A percentile compares a stretch with the other conserved stretches of the same genome.
Evolutionary conservation across 2,329 filamentous ascomycete genomes (phyloP).

Genomic region (Nigrospora osmanthi): DNA sequence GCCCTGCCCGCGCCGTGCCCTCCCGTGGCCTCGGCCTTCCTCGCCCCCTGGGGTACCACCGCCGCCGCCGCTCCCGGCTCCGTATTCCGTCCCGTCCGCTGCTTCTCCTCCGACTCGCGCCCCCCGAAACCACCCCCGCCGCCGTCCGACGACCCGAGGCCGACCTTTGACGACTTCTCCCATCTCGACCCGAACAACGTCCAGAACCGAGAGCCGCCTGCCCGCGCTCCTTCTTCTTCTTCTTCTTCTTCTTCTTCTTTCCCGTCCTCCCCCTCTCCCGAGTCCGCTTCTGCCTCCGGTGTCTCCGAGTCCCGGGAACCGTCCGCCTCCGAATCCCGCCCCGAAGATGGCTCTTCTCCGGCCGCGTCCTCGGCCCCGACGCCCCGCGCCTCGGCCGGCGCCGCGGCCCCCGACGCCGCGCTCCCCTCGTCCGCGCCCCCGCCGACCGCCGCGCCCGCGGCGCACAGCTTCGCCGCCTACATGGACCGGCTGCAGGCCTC

Average conservation of each 20-base stretch:
- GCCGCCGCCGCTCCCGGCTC: conserved; percentile 6
- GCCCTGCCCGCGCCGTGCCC: background rate
- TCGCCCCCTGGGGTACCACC: background rate
- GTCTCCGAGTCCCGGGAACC: too few species aligned
- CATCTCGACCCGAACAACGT: conserved; percentile 1
- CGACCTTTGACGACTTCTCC: conserved; percentile 1
- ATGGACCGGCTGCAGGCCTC: conserved; percentile 89
- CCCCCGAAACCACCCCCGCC: conserved; percentile 3
- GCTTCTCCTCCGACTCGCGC: conserved; percentile 8
- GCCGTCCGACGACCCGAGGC: conserved; percentile 2
- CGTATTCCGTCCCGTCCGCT: conserved; percentile 22
- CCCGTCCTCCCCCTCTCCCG: background rate
- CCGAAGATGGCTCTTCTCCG: background rate
- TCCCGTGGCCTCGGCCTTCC: conserved; percentile 5
- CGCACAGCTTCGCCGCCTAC: conserved; percentile 52
- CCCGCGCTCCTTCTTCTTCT: background rate
- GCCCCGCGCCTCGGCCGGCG: background rate
- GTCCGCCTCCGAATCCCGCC: too few species aligned
- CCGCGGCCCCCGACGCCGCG: background rate
- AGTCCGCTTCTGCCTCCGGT: background rate
- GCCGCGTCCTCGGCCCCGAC: background rate
- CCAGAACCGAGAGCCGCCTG: background rate
- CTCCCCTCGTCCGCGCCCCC: conserved; percentile 17
- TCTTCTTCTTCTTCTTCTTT: conserved; percentile 8
- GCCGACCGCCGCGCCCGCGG: conserved; percentile 8